Evolutionary conservation across 1,139 yeast genomes (phyloP), one percentile per base, ranked within the genome.

Genomic region (Ogataea hybrid): DNA sequence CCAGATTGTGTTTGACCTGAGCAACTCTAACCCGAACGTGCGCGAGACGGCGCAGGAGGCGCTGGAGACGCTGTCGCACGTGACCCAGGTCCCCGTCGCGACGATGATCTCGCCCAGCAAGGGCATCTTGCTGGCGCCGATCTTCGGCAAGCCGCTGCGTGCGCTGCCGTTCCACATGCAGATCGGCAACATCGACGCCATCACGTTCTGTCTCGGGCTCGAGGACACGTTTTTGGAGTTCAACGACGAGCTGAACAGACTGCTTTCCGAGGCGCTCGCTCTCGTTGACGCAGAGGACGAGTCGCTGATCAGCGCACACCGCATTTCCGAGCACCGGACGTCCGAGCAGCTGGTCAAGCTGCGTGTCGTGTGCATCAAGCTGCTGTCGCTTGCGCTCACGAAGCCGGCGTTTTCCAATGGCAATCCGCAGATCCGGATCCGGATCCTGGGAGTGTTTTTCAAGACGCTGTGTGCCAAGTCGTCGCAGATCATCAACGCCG

Each of bases 91-190:
- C 17, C 76, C 94, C 1, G 72, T 89, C 39, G 77, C 92, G 1
- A 77, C 81, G 1, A 75, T 94, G 51, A 81, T 94, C 63, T 79
- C 79, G 9, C 95, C 95, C 12, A 89, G 94, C 37, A 87, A 88
- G 53, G 84, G 79, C 33, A 77, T 90, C 35, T 69, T 94, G 33
- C 67, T 94, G 37, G 87, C 95, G 1, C 98, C 98, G 7, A 92
- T 94, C 32, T 94, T 92, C 68, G 96, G 96, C 6, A 94, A 94
- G 58, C 99, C 99, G 1, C 68, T 94, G 47, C 74, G 99, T 49
- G 98, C 98, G 0, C 71, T 94, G 48, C 98, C 99, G 0, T 92
- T 94, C 68, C 95, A 97, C 3, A 92, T 90, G 96, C 98, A 94
- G 66, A 92, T 94, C 44, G 98, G 98, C 25, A 90, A 92, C 62